phyloP scores from a whole-genome alignment of 2,329 filamentous ascomycete species.

The Lachnellula subtilissima region DNA sequence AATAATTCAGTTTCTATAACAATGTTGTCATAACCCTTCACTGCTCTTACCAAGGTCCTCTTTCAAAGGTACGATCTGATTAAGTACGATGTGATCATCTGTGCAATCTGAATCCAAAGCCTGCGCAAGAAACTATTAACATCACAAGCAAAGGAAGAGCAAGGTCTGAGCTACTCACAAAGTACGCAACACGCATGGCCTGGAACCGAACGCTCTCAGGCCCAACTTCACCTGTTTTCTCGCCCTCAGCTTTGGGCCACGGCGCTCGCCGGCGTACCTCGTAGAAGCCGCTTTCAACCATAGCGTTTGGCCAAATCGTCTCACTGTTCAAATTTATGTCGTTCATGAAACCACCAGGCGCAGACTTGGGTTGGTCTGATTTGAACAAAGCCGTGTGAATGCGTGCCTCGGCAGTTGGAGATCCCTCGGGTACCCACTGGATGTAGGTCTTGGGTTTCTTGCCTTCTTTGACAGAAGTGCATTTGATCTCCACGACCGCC shows the following conservation, averaged over 20 bases:
- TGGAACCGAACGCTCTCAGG: slow-evolving; percentile 79
- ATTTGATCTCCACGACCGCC: slow-evolving; percentile 60
- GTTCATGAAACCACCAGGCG: slow-evolving; percentile 70
- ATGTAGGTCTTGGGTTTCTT: slow-evolving; percentile 73
- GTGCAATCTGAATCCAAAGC: slow-evolving; percentile 67
- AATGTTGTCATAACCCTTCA: background rate
- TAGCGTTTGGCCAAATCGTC: slow-evolving; percentile 64
- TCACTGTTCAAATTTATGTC: slow-evolving; percentile 80
- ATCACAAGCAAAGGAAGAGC: background rate
- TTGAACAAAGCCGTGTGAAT: slow-evolving; percentile 79
- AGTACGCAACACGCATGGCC: slow-evolving; percentile 75
- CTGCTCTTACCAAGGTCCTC: slow-evolving; percentile 52
- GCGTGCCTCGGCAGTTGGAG: slow-evolving; percentile 50
- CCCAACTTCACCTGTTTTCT: slow-evolving; percentile 54
- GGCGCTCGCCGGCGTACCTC: slow-evolving; percentile 66
- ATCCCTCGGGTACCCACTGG: slow-evolving; percentile 70
- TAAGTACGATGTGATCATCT: slow-evolving; percentile 71
- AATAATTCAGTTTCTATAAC: background rate
- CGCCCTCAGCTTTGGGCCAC: slow-evolving; percentile 68
- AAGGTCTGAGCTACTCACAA: background rate
- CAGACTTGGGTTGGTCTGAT: slow-evolving; percentile 69
- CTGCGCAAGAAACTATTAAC: slow-evolving; percentile 27
- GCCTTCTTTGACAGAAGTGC: slow-evolving; percentile 47
- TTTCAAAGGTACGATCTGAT: slow-evolving; percentile 83
- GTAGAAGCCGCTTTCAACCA: slow-evolving; percentile 75